These are phyloP conservation scores for Cupressus sempervirens DNA, from an alignment of 75 land plant genomes.

Conservation along the genomic window DNA sequence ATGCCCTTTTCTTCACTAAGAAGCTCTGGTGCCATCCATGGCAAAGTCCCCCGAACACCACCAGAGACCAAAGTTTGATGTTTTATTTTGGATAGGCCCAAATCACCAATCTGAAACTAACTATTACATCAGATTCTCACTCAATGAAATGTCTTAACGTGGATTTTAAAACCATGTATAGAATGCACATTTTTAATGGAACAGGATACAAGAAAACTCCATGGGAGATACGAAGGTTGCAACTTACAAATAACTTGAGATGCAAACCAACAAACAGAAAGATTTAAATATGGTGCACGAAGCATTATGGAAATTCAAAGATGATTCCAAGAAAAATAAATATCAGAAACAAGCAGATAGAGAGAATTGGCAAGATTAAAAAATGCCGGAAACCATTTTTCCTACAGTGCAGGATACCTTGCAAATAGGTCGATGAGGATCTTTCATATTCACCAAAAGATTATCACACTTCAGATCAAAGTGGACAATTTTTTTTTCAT, in stretches of 20 bases:
- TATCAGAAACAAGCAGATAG: neutral
- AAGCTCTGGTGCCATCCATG: conserved; percentile 98
- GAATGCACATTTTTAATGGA: neutral
- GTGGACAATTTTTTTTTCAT: conserved; percentile 47
- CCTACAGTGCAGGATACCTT: conserved; percentile 21
- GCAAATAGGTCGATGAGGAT: conserved; percentile 42
- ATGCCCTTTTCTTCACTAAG: conserved; percentile 73
- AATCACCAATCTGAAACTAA: conserved; percentile 71
- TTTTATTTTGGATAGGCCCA: conserved; percentile 88
- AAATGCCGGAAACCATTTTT: neutral
- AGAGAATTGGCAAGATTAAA: neutral
- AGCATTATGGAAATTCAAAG: conserved; percentile 1
- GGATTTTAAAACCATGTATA: neutral
- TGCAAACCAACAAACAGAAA: neutral
- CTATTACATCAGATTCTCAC: neutral
- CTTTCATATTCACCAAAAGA: conserved; percentile 40
- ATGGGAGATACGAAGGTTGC: neutral
- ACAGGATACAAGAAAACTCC: neutral
- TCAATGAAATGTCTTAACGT: neutral
- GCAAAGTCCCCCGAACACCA: conserved; percentile 84
- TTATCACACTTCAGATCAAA: conserved; percentile 52
- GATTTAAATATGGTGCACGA: neutral
- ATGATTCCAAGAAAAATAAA: conserved; percentile 7
- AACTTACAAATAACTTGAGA: neutral
- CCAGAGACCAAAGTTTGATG: conserved; percentile 84